Evolutionary conservation across 768 basidiomycete genomes (phyloP).

Genomic region (Mycena chlorophos): DNA sequence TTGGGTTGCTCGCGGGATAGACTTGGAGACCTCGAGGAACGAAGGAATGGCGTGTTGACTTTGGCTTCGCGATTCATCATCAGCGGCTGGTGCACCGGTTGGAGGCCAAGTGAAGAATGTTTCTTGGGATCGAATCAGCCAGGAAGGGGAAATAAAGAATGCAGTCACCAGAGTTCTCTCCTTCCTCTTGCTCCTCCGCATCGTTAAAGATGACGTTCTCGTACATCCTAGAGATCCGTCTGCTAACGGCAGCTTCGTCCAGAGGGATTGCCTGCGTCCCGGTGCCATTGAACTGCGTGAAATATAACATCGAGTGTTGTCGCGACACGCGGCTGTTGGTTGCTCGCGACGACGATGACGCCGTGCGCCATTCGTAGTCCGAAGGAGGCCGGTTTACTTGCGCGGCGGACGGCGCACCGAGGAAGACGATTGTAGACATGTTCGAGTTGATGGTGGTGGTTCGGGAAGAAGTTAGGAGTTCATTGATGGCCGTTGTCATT

Average conservation of each 20-base stretch:
- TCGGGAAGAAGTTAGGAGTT: neutral
- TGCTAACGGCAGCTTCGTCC: slow-evolving; percentile 65
- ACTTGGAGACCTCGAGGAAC: slow-evolving; percentile 27
- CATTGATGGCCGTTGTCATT: no score
- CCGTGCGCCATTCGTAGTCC: slow-evolving; percentile 26
- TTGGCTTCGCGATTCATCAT: slow-evolving; percentile 21
- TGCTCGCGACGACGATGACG: slow-evolving; percentile 20
- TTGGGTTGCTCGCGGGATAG: slow-evolving; percentile 12
- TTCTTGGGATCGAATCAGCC: slow-evolving; percentile 40
- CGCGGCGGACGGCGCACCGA: slow-evolving; percentile 18
- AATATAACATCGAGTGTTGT: slow-evolving; percentile 19
- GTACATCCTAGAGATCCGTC: slow-evolving; percentile 70
- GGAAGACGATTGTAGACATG: slow-evolving; percentile 21
- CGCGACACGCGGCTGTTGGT: slow-evolving; percentile 7
- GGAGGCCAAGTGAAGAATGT: slow-evolving; percentile 62
- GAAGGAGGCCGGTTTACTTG: slow-evolving; percentile 14
- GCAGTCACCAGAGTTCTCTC: slow-evolving; percentile 7
- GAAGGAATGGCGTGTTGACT: slow-evolving; percentile 29
- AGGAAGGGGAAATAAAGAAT: neutral
- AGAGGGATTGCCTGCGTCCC: slow-evolving; percentile 41
- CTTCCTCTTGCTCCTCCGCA: slow-evolving; percentile 35
- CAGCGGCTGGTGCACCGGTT: slow-evolving; percentile 32
- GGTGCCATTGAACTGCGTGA: neutral
- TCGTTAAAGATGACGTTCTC: slow-evolving; percentile 70
- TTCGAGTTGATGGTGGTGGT: slow-evolving; percentile 4